These are phyloP conservation scores for Hanseniaspora occidentalis DNA, from an alignment of 805 yeast species.

Conservation along the genomic window DNA sequence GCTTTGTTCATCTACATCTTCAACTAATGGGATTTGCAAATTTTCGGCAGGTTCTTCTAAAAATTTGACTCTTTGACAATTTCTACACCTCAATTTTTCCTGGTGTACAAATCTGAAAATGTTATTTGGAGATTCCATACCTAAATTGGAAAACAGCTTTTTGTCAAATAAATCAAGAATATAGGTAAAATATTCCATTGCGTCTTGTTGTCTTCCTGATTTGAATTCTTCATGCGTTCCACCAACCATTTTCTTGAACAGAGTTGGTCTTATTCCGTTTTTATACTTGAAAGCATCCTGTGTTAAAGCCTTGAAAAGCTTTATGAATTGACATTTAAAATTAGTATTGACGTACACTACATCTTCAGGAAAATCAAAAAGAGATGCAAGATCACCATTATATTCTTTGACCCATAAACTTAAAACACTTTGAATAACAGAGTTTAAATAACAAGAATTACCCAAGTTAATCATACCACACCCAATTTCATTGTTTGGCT, in stretches of 20 bases:
- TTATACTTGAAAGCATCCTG: conserved; percentile 42
- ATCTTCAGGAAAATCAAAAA: conserved; percentile 29
- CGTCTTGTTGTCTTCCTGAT: conserved; percentile 88
- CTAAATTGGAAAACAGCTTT: conserved; percentile 22
- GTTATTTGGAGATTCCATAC: conserved; percentile 32
- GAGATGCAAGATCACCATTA: conserved; percentile 24
- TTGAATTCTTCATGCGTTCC: conserved; percentile 69
- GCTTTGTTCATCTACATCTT: conserved; percentile 30
- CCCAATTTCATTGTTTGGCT: conserved; percentile 35
- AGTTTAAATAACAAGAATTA: conserved; percentile 81
- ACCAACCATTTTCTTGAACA: conserved; percentile 69
- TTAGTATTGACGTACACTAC: conserved; percentile 46
- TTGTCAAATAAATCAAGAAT: conserved; percentile 51
- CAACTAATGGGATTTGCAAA: conserved; percentile 39
- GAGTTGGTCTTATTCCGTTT: conserved; percentile 62
- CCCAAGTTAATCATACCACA: conserved; percentile 83
- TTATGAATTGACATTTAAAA: conserved; percentile 62
- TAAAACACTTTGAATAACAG: conserved; percentile 65
- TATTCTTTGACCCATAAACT: conserved; percentile 7
- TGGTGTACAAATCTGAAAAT: conserved; percentile 53
- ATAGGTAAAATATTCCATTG: conserved; percentile 74
- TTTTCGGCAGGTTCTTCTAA: conserved; percentile 43
- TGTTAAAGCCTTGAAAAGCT: conserved; percentile 64
- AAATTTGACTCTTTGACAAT: conserved; percentile 51
- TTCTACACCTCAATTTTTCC: conserved; percentile 41